These are phyloP conservation scores for Spathaspora sp. DNA, from an alignment of 1,139 yeast species.

Conservation along the genomic window DNA sequence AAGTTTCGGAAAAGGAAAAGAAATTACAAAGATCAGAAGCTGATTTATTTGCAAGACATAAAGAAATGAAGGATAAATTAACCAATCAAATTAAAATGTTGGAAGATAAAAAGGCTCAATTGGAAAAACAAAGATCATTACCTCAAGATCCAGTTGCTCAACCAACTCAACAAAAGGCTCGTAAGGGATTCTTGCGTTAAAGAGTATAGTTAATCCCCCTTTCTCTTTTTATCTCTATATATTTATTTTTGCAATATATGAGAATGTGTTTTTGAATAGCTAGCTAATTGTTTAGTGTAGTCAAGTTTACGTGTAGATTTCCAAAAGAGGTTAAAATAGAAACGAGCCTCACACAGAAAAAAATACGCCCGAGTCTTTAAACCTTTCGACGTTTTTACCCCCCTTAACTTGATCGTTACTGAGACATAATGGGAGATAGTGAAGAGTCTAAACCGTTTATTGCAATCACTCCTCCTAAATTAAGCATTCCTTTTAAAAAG, in stretches of 20 bases:
- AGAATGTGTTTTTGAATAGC: background rate
- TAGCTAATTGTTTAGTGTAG: background rate
- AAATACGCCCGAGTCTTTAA: background rate
- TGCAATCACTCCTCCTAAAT: background rate
- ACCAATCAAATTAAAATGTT: constrained; percentile 83
- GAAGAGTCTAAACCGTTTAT: background rate
- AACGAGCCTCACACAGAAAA: background rate
- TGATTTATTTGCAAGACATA: constrained; percentile 91
- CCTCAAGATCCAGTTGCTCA: constrained; percentile 54
- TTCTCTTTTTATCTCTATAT: background rate
- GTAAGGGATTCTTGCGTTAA: constrained; percentile 57
- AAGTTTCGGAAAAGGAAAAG: constrained; percentile 95
- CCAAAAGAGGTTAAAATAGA: background rate
- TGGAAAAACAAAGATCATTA: constrained; percentile 67
- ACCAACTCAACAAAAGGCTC: constrained; percentile 46
- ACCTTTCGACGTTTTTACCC: background rate
- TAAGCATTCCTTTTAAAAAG: constrained; percentile 9
- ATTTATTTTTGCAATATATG: background rate
- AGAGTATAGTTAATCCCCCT: background rate
- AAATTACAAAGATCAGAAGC: constrained; percentile 97
- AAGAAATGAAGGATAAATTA: constrained; percentile 94
- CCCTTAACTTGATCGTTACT: too few relatives aligned
- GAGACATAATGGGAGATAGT: background rate
- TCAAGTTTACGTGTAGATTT: background rate
- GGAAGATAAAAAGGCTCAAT: constrained; percentile 85